Percentiles rank a stretch among this genome's conserved stretches.
phyloP scores from a whole-genome alignment of 176 grass and related monocot species.

The Dactylis glomerata region DNA sequence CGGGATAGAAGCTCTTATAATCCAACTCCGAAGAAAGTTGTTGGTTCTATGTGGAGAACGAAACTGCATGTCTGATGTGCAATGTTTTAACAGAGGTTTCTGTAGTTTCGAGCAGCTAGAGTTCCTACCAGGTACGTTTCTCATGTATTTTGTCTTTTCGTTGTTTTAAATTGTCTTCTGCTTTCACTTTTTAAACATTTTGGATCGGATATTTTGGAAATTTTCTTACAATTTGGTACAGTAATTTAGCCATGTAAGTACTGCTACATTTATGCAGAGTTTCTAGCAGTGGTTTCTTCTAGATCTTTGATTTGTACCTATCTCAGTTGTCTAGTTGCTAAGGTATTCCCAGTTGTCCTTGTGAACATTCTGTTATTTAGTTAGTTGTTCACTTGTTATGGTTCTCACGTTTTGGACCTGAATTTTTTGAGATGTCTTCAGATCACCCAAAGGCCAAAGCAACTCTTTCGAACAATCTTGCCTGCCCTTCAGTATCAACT shows the following conservation, averaged over 20 bases:
- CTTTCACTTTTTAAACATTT: background rate
- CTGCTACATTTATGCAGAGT: background rate
- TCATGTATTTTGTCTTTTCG: conserved; percentile 3
- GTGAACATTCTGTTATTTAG: background rate
- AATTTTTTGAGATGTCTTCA: conserved; percentile 7
- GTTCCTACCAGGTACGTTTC: conserved; percentile 1
- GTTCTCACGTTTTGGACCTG: conserved; percentile 27
- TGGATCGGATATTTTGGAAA: background rate
- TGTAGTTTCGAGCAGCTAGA: conserved; percentile 22
- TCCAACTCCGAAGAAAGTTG: conserved; percentile 72
- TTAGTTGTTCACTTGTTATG: conserved; percentile 1
- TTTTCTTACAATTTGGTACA: background rate
- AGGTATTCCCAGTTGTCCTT: background rate
- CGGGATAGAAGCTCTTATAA: conserved; percentile 70
- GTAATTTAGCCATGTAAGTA: background rate
- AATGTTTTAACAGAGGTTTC: background rate
- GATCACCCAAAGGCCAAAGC: background rate
- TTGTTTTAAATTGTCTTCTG: background rate
- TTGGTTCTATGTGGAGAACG: conserved; percentile 72
- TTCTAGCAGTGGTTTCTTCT: background rate
- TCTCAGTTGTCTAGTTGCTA: background rate
- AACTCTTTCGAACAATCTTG: conserved; percentile 15
- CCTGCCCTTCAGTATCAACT: conserved; percentile 21
- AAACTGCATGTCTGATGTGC: conserved; percentile 43
- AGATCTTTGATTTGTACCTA: background rate